Percentiles rank a stretch among this genome's conserved stretches.
Evolutionary conservation across 2,329 filamentous ascomycete species (phyloP).

Genomic region (Colletotrichum eremochloae): DNA sequence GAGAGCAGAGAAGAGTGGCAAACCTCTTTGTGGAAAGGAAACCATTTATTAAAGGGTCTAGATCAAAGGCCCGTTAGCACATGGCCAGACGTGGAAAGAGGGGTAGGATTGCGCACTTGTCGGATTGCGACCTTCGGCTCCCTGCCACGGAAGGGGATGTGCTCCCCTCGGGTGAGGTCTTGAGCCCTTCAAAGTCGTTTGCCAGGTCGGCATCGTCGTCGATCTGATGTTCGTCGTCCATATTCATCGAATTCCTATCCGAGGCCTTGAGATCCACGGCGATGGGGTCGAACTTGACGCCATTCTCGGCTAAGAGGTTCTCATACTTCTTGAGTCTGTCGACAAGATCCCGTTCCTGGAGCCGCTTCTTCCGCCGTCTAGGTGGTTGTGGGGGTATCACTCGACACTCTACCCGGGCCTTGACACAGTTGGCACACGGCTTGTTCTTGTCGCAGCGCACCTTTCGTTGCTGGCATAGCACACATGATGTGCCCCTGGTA

Average conservation of each 20-base stretch:
- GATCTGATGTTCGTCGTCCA: constrained; percentile 37
- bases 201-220: constrained; percentile 70
- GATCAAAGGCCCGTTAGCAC: constrained; percentile 13
- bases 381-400: constrained; percentile 70
- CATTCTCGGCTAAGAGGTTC: constrained; percentile 72
- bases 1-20: constrained; percentile 3
- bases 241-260: constrained; percentile 35
- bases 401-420: constrained; percentile 71
- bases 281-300: constrained; percentile 77
- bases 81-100: constrained; percentile 4
- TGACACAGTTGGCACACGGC: constrained; percentile 78
- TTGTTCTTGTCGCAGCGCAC: constrained; percentile 80
- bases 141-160: constrained; percentile 50
- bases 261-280: constrained; percentile 62
- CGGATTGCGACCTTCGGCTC: constrained; percentile 43
- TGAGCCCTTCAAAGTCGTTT: constrained; percentile 67
- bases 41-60: constrained; percentile 59
- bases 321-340: constrained; percentile 80
- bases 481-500: constrained; percentile 73
- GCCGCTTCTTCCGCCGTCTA: constrained; percentile 71
- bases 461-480: constrained; percentile 82
- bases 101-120: constrained; percentile 45
- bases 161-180: constrained; percentile 64
- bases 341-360: constrained; percentile 78
- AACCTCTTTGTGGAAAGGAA: constrained; percentile 67